Conservation (phyloP, 106 monocot genomes). For the Phalaenopsis aphrodite region DNA sequence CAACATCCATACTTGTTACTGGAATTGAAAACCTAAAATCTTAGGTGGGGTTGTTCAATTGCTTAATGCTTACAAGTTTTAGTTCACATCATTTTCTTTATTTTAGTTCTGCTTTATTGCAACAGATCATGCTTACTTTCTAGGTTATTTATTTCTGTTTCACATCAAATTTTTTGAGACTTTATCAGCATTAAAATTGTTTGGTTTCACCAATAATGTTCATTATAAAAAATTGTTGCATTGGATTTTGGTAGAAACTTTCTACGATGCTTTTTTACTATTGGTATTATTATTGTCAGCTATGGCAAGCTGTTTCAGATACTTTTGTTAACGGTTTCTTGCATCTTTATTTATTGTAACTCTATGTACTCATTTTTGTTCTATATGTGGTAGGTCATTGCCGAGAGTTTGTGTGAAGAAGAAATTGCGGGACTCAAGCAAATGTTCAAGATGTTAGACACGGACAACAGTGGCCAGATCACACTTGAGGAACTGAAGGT, state of each 20-base stretch:
- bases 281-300: background rate
- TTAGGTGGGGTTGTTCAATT: background rate
- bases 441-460: conserved; percentile 25
- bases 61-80: background rate
- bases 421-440: conserved; percentile 24
- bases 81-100: background rate
- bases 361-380: background rate
- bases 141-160: background rate
- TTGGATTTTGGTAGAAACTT: background rate
- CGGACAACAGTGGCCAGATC: conserved; percentile 23
- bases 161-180: background rate
- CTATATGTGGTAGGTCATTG: conserved; percentile 16
- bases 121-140: background rate
- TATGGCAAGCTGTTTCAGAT: background rate
- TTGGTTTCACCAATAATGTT: background rate
- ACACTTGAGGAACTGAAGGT: conserved; percentile 22
- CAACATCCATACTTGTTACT: background rate
- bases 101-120: background rate
- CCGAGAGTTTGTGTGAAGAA: conserved; percentile 24
- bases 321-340: background rate
- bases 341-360: background rate
- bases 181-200: background rate
- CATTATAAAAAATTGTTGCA: background rate
- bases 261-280: background rate
- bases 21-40: background rate